Evolutionary conservation across 495 filamentous ascomycete genomes (phyloP).

Genomic region (Talaromyces wortmannii): DNA sequence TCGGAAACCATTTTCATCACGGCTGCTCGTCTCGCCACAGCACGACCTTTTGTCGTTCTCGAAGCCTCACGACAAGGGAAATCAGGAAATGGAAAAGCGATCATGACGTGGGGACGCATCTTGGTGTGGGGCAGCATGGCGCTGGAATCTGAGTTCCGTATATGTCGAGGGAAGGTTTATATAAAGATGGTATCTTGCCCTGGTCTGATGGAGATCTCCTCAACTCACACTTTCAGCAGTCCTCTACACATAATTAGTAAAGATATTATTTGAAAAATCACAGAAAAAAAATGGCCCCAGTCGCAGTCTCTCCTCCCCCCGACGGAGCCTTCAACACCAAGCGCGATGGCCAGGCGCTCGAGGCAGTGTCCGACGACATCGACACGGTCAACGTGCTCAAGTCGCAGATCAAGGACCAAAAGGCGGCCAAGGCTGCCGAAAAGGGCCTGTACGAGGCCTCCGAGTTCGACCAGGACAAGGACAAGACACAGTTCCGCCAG

Average conservation of each 20-base stretch:
- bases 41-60: too few species aligned
- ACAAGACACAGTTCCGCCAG: constrained; percentile 75
- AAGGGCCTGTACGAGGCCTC: constrained; percentile 54
- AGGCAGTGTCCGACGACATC: constrained; percentile 71
- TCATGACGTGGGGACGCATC: not conserved
- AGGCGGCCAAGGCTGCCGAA: constrained; percentile 21
- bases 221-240: not conserved
- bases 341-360: constrained; percentile 66
- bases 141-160: not conserved
- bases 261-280: not conserved
- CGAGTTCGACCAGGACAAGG: constrained; percentile 67
- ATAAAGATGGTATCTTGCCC: not conserved
- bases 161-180: not conserved
- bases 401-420: constrained; percentile 39
- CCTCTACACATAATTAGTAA: not conserved
- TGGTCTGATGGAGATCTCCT: not conserved
- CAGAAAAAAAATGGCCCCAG: not conserved
- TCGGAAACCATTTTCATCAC: constrained; percentile 6
- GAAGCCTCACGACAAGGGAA: too few species aligned
- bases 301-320: constrained; percentile 1
- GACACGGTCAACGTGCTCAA: constrained; percentile 78
- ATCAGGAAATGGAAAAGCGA: too few species aligned
- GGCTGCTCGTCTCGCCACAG: not conserved
- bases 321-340: constrained; percentile 22
- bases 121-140: not conserved